phyloP scores from a whole-genome alignment of 331 rosid genomes.

The Saraca asoca region DNA sequence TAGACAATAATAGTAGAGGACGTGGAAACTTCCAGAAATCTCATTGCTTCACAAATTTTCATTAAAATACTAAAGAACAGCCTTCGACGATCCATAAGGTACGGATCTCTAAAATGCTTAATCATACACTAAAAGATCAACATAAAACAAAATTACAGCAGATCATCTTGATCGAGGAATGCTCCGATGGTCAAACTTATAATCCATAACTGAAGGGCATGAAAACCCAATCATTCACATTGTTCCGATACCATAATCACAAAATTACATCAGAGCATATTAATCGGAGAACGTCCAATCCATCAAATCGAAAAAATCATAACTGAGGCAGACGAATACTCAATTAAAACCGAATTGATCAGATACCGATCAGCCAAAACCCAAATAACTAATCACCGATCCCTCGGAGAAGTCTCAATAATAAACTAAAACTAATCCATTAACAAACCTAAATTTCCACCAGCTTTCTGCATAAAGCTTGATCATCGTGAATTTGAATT shows the following conservation, averaged over 20 bases:
- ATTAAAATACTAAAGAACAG: not conserved
- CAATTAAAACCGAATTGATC: not conserved
- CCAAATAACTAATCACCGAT: too few species aligned
- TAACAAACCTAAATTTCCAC: conserved; percentile 3
- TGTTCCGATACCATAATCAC: too few species aligned
- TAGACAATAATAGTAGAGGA: not conserved
- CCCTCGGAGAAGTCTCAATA: not conserved
- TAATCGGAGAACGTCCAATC: too few species aligned
- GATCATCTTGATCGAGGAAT: not conserved
- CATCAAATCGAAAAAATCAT: too few species aligned
- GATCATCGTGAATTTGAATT: not conserved
- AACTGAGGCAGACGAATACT: too few species aligned
- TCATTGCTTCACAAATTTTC: not conserved
- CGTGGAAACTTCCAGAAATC: not conserved
- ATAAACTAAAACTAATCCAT: not conserved
- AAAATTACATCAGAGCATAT: too few species aligned
- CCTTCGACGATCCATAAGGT: not conserved
- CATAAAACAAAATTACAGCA: not conserved
- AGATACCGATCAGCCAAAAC: not conserved
- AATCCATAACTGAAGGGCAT: not conserved
- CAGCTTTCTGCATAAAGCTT: not conserved
- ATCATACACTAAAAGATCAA: not conserved
- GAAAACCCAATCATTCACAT: too few species aligned
- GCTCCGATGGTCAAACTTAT: not conserved
- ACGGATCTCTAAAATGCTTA: not conserved